A percentile compares a stretch with the other conserved stretches of the same genome.
Conservation (phyloP, 805 yeast genomes). For the Candida takata region DNA sequence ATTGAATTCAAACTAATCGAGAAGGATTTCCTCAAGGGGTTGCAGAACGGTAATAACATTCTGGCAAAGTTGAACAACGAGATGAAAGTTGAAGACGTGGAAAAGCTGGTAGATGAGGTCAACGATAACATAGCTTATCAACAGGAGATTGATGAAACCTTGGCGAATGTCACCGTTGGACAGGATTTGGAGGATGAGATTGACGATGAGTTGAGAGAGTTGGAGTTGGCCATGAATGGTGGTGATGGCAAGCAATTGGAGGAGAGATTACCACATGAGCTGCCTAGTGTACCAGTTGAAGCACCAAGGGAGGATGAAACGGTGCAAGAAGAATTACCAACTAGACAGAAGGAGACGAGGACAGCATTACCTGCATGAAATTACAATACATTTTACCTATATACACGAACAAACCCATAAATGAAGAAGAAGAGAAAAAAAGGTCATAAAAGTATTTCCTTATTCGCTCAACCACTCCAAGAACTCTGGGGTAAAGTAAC, state of each 20-base stretch:
- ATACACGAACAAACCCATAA: neutral
- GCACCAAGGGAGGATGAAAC: slow-evolving; percentile 1
- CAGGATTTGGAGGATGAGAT: slow-evolving; percentile 47
- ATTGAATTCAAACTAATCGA: slow-evolving; percentile 90
- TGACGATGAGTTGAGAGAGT: slow-evolving; percentile 49
- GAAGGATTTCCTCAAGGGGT: slow-evolving; percentile 72
- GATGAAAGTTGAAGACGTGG: slow-evolving; percentile 72
- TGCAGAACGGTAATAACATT: slow-evolving; percentile 73
- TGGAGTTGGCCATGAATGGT: slow-evolving; percentile 19
- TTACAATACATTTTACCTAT: too few relatives aligned
- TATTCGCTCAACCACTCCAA: slow-evolving; percentile 74
- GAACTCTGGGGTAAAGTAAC: slow-evolving; percentile 93
- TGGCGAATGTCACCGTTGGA: slow-evolving; percentile 32
- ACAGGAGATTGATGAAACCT: slow-evolving; percentile 55
- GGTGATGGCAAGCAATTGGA: too few relatives aligned
- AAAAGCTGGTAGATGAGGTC: slow-evolving; percentile 73
- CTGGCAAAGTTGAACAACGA: slow-evolving; percentile 72
- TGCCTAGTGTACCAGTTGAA: slow-evolving; percentile 24
- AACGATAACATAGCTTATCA: slow-evolving; percentile 79
- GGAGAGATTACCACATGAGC: too few relatives aligned
- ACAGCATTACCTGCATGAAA: slow-evolving; percentile 15
- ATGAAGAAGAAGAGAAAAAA: too few relatives aligned
- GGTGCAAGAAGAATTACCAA: slow-evolving; percentile 13
- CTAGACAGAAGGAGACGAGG: slow-evolving; percentile 14
- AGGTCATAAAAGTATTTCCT: too few relatives aligned